Conservation (phyloP, 2,329 filamentous ascomycete genomes). For the Escovopsis sp. region DNA sequence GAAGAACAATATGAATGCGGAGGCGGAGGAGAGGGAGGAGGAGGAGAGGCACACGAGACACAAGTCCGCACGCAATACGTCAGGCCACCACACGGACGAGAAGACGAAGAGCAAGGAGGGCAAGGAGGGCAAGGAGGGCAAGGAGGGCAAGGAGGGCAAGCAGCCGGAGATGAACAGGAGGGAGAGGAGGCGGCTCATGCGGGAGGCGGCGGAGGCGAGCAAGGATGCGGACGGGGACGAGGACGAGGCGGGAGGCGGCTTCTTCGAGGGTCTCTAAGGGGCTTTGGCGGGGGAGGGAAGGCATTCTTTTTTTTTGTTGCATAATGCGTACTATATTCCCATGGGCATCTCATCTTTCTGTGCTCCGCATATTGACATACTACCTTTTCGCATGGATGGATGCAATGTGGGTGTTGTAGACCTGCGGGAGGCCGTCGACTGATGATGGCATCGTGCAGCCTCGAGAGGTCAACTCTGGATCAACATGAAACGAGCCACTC, state of each 20-base stretch:
- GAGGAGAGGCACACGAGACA: slow-evolving; percentile 9
- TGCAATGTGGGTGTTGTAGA: too few species aligned
- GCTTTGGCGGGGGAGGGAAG: background rate
- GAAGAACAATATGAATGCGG: slow-evolving; percentile 2
- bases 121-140: slow-evolving; percentile 9
- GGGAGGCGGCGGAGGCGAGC: slow-evolving; percentile 15
- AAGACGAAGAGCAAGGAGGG: too few species aligned
- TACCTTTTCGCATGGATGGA: too few species aligned
- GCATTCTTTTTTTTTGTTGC: background rate
- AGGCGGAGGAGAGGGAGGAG: slow-evolving; percentile 1
- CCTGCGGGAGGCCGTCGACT: too few species aligned
- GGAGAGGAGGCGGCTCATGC: slow-evolving; percentile 21
- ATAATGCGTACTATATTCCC: too few species aligned
- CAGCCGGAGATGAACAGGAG: slow-evolving; percentile 20
- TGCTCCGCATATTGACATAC: too few species aligned
- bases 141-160: slow-evolving; percentile 9
- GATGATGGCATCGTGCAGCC: too few species aligned
- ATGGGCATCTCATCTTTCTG: too few species aligned
- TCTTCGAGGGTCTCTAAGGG: slow-evolving; percentile 33
- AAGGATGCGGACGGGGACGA: slow-evolving; percentile 34
- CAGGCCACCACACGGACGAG: too few species aligned
- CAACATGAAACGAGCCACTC: too few species aligned
- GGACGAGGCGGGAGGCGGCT: slow-evolving; percentile 40
- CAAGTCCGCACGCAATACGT: background rate
- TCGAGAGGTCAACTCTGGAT: too few species aligned